These are phyloP conservation scores for Margaritispora aquatica DNA, from an alignment of 495 filamentous ascomycete genomes.

Conservation along the genomic window DNA sequence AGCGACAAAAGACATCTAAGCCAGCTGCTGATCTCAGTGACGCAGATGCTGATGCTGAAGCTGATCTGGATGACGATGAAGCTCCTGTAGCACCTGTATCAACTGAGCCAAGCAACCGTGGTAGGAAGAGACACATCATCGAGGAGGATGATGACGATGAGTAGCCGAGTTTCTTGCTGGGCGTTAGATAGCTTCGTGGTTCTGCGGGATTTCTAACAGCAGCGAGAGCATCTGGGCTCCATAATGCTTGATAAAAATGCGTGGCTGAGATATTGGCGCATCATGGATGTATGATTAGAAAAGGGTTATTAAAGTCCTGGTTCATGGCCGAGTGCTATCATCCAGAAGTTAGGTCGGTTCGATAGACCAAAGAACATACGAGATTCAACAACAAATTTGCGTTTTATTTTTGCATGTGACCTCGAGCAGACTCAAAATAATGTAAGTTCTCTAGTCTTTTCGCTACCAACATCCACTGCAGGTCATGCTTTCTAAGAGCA, in stretches of 20 bases:
- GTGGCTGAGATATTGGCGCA: neutral
- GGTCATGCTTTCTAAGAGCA: too few relatives aligned
- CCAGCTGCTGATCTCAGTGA: conserved; percentile 33
- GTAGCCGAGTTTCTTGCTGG: neutral
- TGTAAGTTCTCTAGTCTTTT: too few relatives aligned
- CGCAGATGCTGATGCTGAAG: conserved; percentile 37
- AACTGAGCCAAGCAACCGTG: conserved; percentile 30
- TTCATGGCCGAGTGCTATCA: neutral
- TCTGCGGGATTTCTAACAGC: too few relatives aligned
- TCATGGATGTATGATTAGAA: neutral
- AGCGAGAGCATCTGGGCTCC: neutral
- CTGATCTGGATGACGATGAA: conserved; percentile 33
- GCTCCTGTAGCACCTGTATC: conserved; percentile 26
- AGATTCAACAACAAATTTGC: too few relatives aligned
- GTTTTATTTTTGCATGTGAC: too few relatives aligned
- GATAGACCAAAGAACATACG: neutral
- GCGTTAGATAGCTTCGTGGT: too few relatives aligned
- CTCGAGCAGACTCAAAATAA: too few relatives aligned
- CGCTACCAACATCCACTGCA: too few relatives aligned
- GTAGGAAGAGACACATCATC: conserved; percentile 30
- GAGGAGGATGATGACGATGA: conserved; percentile 35
- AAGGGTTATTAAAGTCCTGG: neutral
- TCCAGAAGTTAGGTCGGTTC: neutral
- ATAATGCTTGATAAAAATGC: neutral
- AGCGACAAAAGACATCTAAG: conserved; percentile 41